A percentile compares a stretch with the other conserved stretches of the same genome.
Evolutionary conservation across 202 grass and related monocot species (phyloP).

Genomic region (Schoenoplectus triqueter): DNA sequence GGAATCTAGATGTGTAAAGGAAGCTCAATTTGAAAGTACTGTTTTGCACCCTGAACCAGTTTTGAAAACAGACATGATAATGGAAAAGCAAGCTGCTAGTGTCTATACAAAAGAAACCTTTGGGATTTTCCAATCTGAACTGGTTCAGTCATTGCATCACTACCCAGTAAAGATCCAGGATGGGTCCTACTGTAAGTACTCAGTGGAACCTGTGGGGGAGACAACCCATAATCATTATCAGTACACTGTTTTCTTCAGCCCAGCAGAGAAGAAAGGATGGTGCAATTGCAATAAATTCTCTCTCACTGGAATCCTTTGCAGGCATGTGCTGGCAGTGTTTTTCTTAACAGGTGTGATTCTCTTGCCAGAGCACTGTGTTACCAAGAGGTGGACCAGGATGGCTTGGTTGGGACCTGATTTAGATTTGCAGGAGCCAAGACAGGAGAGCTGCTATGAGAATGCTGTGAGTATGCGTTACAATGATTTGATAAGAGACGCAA

Average conservation of each 20-base stretch:
- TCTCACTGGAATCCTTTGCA: slow-evolving; percentile 74
- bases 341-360: slow-evolving; percentile 55
- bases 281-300: slow-evolving; percentile 78
- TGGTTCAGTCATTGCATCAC: slow-evolving; percentile 69
- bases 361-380: slow-evolving; percentile 66
- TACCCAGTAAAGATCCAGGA: slow-evolving; percentile 81
- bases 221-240: slow-evolving; percentile 45
- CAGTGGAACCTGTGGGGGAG: slow-evolving; percentile 54
- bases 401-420: slow-evolving; percentile 60
- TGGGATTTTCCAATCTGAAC: slow-evolving; percentile 74
- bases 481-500: slow-evolving; percentile 68
- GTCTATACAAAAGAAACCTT: slow-evolving; percentile 75
- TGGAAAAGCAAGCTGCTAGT: slow-evolving; percentile 84
- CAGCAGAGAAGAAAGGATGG: slow-evolving; percentile 75
- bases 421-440: slow-evolving; percentile 46
- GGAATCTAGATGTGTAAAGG: slow-evolving; percentile 52
- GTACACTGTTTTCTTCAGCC: slow-evolving; percentile 62
- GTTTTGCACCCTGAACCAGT: slow-evolving; percentile 48
- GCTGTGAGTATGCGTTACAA: slow-evolving; percentile 58
- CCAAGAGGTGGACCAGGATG: slow-evolving; percentile 80
- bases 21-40: slow-evolving; percentile 64
- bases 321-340: slow-evolving; percentile 80
- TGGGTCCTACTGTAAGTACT: slow-evolving; percentile 70
- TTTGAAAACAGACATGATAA: slow-evolving; percentile 63
- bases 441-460: slow-evolving; percentile 46